phyloP scores from a whole-genome alignment of 208 protist genomes.

The Acanthamoeba comandoni region DNA sequence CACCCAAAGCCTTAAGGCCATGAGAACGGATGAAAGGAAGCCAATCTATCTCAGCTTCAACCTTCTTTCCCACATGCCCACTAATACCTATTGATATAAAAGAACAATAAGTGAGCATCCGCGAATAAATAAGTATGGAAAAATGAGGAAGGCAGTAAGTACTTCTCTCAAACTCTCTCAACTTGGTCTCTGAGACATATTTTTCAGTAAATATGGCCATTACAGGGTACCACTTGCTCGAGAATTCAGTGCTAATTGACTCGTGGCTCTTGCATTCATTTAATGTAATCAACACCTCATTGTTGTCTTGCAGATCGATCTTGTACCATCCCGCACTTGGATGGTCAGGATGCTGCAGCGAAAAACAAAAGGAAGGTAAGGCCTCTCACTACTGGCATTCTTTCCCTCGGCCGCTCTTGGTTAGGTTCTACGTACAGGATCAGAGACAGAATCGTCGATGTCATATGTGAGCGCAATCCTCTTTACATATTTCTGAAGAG shows the following conservation, averaged over 20 bases:
- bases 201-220: slow-evolving; percentile 66
- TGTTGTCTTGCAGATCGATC: slow-evolving; percentile 68
- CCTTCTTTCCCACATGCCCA: neutral
- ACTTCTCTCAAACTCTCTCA: slow-evolving; percentile 25
- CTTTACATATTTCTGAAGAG: slow-evolving; percentile 23
- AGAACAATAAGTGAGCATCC: too few species aligned
- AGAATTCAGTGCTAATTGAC: slow-evolving; percentile 1
- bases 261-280: neutral
- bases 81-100: neutral
- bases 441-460: slow-evolving; percentile 23
- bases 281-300: slow-evolving; percentile 49
- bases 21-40: neutral
- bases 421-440: slow-evolving; percentile 11
- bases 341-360: too few species aligned
- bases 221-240: slow-evolving; percentile 19
- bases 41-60: slow-evolving; percentile 57
- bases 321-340: slow-evolving; percentile 30
- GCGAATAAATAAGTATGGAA: too few species aligned
- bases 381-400: too few species aligned
- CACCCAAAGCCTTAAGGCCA: slow-evolving; percentile 10
- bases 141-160: too few species aligned
- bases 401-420: too few species aligned
- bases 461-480: slow-evolving; percentile 18
- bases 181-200: slow-evolving; percentile 27
- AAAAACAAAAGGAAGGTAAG: too few species aligned